Evolutionary conservation across 768 basidiomycete species (phyloP), one percentile per base, ranked within the genome.

Genomic region (Suillus discolor): DNA sequence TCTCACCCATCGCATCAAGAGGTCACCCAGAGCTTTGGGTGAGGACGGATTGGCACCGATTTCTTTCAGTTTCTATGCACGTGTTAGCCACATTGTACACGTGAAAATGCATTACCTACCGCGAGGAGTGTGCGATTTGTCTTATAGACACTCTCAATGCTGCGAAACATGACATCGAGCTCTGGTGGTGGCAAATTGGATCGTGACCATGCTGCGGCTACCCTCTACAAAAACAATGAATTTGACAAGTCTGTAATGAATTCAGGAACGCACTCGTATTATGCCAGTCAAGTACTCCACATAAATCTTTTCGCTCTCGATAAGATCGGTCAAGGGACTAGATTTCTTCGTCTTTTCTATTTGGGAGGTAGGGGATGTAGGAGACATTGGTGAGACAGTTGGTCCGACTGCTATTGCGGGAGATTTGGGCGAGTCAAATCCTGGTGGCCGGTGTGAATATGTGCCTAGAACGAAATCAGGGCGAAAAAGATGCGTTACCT

Each of bases 201-300:
- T 49, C 95, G 83, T 12, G 96, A 97, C 97, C 97, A 99, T 59
- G 97, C 97, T n/a, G 91, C 90, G 12, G 97, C 97, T 6, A 97
- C 92, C 87, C 92, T 94, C 96, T 99, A 74, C 18, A 63, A 23
- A 25, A 57, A 62, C n/a, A 28, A 69, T 38, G 59, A 65, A 64
- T 16, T 65, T 73, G 63, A 70, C 36, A 51, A 63, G 45, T 64
- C 36, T 34, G 42, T 44, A 57, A 67, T 28, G 64, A 65, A 41
- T 49, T 47, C 20, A 51, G 47, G 36, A 49, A 80, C 93, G 65
- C 75, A 96, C 97, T 73, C 96, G 87, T 70, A 99, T 97, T 72
- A 98, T 86, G 49, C 90, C 90, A 13, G 94, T 90, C 44, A 99
- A 80, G 69, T 93, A 85, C 51, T 97, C 95, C 15, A 98, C 96